Evolutionary conservation across 805 yeast genomes (phyloP), one percentile per base, ranked within the genome.

Genomic region (Debaryomyces hansenii): DNA sequence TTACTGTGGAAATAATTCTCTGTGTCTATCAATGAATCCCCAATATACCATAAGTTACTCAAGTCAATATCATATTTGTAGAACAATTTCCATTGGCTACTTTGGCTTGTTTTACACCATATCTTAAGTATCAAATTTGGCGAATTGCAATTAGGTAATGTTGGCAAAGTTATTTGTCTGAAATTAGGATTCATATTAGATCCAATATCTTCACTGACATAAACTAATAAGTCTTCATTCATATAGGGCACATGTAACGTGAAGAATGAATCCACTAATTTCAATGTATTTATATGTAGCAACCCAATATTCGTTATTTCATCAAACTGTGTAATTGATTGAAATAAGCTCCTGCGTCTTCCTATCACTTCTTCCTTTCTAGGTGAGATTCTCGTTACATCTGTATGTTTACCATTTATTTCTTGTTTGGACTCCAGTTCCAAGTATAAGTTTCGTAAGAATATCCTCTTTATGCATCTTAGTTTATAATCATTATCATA

Each of bases 171-270:
- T 3, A 69, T 43, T 8, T 51, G 54, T n/a, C 60, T 57, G 44
- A 67, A 70, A 35, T 56, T 51, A 10, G 70, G 70, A 36, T 53
- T 54, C 55, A 56, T 42, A 43, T 50, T 53, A 12, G 46, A 42
- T 4, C 35, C 28, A 1, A 57, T 47, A 5, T 64, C 54, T 47
- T 70, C 75, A 47, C 74, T 69, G 24, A 70, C 57, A 46, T 67
- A 68, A 3, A 68, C 41, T 40, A 66, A 51, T 28, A 46, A 29
- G 12, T 52, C 53, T 14, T 38, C 34, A 12, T 49, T 31, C 12
- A 36, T 48, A 10, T 40, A 54, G 8, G 38, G 42, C 14, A 53
- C 41, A 44, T 64, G 66, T 10, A 69, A 21, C n/a, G 62, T 55
- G 46, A 62, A 52, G 47, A 67, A 69, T 9, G 59, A 49, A 40